A percentile compares a stretch with the other conserved stretches of the same genome.
These are phyloP conservation scores for Brasilioporus rufonigricans DNA, from an alignment of 768 basidiomycete genomes.

Conservation along the genomic window DNA sequence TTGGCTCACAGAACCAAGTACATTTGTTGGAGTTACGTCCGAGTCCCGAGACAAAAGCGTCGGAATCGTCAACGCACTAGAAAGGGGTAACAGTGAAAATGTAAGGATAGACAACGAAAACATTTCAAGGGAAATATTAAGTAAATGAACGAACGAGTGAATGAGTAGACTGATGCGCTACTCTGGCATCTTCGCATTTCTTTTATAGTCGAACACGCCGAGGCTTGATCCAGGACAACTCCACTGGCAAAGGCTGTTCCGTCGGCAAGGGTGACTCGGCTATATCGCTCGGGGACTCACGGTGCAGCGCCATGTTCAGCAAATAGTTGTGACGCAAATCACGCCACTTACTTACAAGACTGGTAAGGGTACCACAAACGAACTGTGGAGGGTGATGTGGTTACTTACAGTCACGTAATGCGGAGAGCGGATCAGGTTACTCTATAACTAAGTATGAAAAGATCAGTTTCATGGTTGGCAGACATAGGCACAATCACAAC, in stretches of 20 bases:
- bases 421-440: background rate
- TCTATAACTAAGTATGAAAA: background rate
- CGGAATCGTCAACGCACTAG: constrained; percentile 2
- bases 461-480: background rate
- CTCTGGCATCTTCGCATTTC: background rate
- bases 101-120: constrained; percentile 5
- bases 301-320: background rate
- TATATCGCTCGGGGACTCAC: background rate
- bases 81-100: constrained; percentile 4
- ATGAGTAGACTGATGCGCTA: background rate
- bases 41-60: background rate
- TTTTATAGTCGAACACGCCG: background rate
- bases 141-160: background rate
- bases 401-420: background rate
- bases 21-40: too few relatives aligned
- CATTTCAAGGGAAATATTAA: background rate
- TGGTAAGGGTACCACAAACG: background rate
- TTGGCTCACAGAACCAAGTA: too few relatives aligned
- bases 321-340: background rate
- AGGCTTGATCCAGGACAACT: background rate
- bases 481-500: background rate
- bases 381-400: background rate
- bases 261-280: background rate
- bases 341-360: background rate
- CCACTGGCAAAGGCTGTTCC: background rate